Percentiles rank a stretch among this genome's conserved stretches.
Evolutionary conservation across 768 basidiomycete species (phyloP).

Genomic region (Phylloporus sp.): DNA sequence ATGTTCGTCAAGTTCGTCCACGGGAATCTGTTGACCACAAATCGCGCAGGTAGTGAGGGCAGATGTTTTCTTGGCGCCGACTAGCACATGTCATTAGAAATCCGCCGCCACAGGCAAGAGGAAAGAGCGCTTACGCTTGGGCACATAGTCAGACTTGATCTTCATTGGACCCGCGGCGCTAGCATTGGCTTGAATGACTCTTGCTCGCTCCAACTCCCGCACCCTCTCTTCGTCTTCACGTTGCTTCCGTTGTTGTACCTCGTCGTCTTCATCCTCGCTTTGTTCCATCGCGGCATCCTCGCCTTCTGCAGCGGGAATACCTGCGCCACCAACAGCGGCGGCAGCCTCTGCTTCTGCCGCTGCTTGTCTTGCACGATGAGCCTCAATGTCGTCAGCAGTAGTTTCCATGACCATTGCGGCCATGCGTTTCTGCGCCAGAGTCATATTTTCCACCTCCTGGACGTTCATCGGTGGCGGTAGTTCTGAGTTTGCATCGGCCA

Average conservation of each 20-base stretch:
- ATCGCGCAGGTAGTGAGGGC: constrained; percentile 86
- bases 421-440: constrained; percentile 95
- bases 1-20: constrained; percentile 94
- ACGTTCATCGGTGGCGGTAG: constrained; percentile 96
- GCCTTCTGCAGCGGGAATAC: constrained; percentile 39
- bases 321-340: constrained; percentile 65
- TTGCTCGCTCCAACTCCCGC: constrained; percentile 69
- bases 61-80: constrained; percentile 55
- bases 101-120: not conserved
- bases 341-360: constrained; percentile 83
- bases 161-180: constrained; percentile 82
- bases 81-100: constrained; percentile 34
- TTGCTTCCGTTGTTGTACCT: constrained; percentile 51
- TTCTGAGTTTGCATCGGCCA: constrained; percentile 84
- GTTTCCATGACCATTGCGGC: constrained; percentile 98
- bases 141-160: constrained; percentile 93
- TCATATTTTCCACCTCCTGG: constrained; percentile 94
- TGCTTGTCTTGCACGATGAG: constrained; percentile 73
- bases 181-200: constrained; percentile 74
- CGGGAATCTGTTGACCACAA: constrained; percentile 93
- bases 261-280: constrained; percentile 78
- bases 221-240: constrained; percentile 65
- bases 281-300: constrained; percentile 73
- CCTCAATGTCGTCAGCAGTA: constrained; percentile 80
- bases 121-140: constrained; percentile 63